A percentile compares a stretch with the other conserved stretches of the same genome.
phyloP scores from a whole-genome alignment of 331 rosid genomes.

The Malus hybrid region DNA sequence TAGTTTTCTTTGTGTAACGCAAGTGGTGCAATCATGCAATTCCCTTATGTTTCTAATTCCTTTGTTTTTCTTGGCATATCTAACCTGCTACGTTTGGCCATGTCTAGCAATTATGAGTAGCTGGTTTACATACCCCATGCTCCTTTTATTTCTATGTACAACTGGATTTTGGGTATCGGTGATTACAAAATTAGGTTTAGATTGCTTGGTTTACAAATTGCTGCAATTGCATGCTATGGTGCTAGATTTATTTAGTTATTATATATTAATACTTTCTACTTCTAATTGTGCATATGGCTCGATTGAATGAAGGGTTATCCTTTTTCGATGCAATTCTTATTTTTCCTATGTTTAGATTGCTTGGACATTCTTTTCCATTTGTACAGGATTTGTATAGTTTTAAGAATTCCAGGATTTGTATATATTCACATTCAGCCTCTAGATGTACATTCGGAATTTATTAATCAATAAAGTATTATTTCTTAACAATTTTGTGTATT shows the following conservation, averaged over 20 bases:
- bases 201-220: slow-evolving; percentile 5
- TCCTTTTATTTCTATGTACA: slow-evolving; percentile 86
- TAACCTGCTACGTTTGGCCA: slow-evolving; percentile 68
- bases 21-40: neutral
- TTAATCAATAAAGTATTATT: too few relatives aligned
- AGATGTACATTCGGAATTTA: too few relatives aligned
- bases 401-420: slow-evolving; percentile 40
- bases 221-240: neutral
- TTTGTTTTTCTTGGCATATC: slow-evolving; percentile 46
- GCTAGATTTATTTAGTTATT: slow-evolving; percentile 11
- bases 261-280: neutral
- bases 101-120: slow-evolving; percentile 77
- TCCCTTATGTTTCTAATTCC: slow-evolving; percentile 6
- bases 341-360: slow-evolving; percentile 97
- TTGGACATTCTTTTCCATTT: slow-evolving; percentile 95
- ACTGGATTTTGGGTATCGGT: slow-evolving; percentile 94
- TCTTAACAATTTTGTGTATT: too few relatives aligned
- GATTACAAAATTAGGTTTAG: neutral
- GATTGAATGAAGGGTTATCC: slow-evolving; percentile 91
- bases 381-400: slow-evolving; percentile 89
- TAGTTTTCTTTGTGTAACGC: slow-evolving; percentile 6
- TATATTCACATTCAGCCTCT: too few relatives aligned
- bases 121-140: slow-evolving; percentile 91
- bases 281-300: slow-evolving; percentile 72
- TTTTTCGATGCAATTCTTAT: slow-evolving; percentile 94